Base-by-base conservation (phyloP, 768 basidiomycete species). In the Xerocomellus dryophilus region DNA sequence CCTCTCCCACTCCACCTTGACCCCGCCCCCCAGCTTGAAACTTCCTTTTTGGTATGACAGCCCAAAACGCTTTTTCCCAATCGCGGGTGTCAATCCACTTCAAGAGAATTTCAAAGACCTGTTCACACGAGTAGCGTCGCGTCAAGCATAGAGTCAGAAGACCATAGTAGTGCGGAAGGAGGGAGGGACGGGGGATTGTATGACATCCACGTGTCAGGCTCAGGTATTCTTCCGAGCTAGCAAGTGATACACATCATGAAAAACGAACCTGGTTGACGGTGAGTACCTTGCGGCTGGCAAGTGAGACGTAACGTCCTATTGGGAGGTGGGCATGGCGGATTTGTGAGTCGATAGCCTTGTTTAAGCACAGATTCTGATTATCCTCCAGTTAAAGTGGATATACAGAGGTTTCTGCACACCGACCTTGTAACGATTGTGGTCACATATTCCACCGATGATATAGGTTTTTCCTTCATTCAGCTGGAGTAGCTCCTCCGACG, bases 341-440 rank as follows among this genome's bases (percentile, higher is more conserved):
- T 5, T 81, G 81, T 35, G 88, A 81, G 46, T 75, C 74, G 36
- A 81, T 76, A 4, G 97, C 92, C 71, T 95, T 97, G 69, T 92
- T 80, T 51, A 90, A 77, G 68, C 96, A 98, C 32, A 98, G 79
- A 69, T 86, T 88, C 93, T 98, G 66, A 42, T 46, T 53, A 56
- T 32, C 41, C 44, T 56, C 51, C 49, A 55, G 51, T 66, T 47
- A 60, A 57, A 55, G 60, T 48, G 27, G 23, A 36, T 38, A 38
- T 7, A 41, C 14, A 36, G 39, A 56, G 15, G 44, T 21, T 32
- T 29, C 21, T 31, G 44, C 27, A 15, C 23, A 43, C 53, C 44
- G 34, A 84, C 96, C 82, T 96, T 98, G 77, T 95, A 91, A 40
- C 96, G 88, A 73, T 99, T 99, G 66, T 89, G 90, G 70, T 99